phyloP scores from a whole-genome alignment of 1,284 basidiomycete species.

The Cystobasidium pallidum region DNA sequence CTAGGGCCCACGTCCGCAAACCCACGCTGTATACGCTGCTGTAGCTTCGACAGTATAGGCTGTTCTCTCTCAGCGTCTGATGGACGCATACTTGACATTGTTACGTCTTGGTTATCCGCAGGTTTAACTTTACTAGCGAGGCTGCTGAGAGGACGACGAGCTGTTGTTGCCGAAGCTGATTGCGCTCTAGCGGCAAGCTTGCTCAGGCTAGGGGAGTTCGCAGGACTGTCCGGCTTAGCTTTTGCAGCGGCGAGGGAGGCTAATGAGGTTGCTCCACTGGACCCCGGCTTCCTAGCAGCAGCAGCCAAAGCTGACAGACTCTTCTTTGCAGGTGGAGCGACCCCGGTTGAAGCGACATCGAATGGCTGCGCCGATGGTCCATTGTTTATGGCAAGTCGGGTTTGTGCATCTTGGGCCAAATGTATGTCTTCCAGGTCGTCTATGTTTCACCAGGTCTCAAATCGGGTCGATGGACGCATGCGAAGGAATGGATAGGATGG shows the following conservation, averaged over 20 bases:
- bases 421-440: slow-evolving; percentile 8
- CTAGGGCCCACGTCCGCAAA: background rate
- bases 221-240: background rate
- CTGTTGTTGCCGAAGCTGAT: background rate
- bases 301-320: slow-evolving; percentile 46
- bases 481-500: background rate
- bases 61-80: background rate
- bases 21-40: slow-evolving; percentile 28
- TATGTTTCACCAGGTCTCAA: slow-evolving; percentile 12
- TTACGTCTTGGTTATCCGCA: background rate
- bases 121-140: background rate
- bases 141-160: slow-evolving; percentile 4
- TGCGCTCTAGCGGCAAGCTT: slow-evolving; percentile 31
- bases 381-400: background rate
- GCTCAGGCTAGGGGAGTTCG: slow-evolving; percentile 9
- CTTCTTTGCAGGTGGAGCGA: slow-evolving; percentile 12
- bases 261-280: background rate
- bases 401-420: slow-evolving; percentile 6
- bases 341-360: background rate
- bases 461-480: slow-evolving; percentile 28
- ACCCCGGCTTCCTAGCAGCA: slow-evolving; percentile 13
- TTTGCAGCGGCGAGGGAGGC: slow-evolving; percentile 12
- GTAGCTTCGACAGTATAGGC: slow-evolving; percentile 35
- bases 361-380: background rate
- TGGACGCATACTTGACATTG: background rate